These are phyloP conservation scores for Alternaria sp. DNA, from an alignment of 2,329 filamentous ascomycete genomes.

Conservation along the genomic window DNA sequence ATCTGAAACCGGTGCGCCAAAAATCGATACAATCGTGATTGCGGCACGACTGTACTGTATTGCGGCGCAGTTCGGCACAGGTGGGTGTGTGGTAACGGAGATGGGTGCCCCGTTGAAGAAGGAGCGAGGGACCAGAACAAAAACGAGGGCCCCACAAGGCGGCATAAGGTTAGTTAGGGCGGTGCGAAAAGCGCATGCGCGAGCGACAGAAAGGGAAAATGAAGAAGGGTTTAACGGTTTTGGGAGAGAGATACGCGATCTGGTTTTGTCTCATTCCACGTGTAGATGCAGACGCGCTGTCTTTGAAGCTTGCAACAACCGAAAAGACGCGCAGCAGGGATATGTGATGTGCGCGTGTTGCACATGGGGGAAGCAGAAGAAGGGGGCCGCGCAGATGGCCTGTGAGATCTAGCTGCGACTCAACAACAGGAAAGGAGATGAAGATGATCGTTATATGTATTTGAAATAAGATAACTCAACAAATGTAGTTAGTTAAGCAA, in stretches of 20 bases:
- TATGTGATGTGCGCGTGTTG: not conserved
- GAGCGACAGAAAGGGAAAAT: not conserved
- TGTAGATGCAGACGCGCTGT: not conserved
- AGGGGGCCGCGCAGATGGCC: not conserved
- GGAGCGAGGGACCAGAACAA: not conserved
- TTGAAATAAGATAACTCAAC: not conserved
- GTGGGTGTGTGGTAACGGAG: constrained; percentile 3
- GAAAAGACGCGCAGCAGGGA: not conserved
- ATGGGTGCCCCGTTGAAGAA: constrained; percentile 2
- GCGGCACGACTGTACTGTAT: constrained; percentile 15
- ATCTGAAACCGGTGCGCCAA: constrained; percentile 2
- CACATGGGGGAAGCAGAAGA: not conserved
- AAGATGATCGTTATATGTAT: not conserved
- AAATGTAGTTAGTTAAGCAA: constrained; percentile 6
- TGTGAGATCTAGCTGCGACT: not conserved
- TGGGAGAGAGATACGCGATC: not conserved
- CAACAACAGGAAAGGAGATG: not conserved
- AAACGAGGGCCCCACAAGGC: constrained; percentile 5
- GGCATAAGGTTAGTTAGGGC: not conserved
- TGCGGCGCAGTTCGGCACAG: constrained; percentile 14
- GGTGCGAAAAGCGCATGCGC: not conserved
- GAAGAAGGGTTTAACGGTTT: not conserved
- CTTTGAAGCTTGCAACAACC: not conserved
- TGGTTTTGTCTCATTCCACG: not conserved
- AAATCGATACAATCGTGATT: constrained; percentile 15